A percentile compares a stretch with the other conserved stretches of the same genome.
Conservation (phyloP, 495 filamentous ascomycete genomes). For the Acidiella bohemica region DNA sequence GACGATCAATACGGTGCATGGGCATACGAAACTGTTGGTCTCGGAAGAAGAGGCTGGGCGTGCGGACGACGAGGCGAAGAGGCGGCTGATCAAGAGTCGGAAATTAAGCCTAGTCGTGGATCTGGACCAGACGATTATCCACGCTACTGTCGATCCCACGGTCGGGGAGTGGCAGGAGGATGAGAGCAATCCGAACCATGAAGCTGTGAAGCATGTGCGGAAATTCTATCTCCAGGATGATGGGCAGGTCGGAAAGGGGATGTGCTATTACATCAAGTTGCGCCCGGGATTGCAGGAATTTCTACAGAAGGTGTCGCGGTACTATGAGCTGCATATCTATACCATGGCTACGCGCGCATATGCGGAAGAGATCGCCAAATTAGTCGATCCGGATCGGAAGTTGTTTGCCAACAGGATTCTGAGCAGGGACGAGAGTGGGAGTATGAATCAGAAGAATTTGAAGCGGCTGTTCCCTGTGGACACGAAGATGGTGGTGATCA, state of each 20-base stretch:
- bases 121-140: conserved; percentile 95
- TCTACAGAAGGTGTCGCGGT: conserved; percentile 57
- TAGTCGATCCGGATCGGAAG: conserved; percentile 80
- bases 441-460: conserved; percentile 74
- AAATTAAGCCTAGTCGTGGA: conserved; percentile 93
- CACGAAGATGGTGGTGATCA: conserved; percentile 98
- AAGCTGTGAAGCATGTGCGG: conserved; percentile 74
- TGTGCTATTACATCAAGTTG: conserved; percentile 97
- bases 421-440: conserved; percentile 91
- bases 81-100: conserved; percentile 57
- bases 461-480: conserved; percentile 90
- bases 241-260: conserved; percentile 55
- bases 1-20: conserved; percentile 83
- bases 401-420: conserved; percentile 91
- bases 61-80: conserved; percentile 75
- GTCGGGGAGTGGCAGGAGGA: conserved; percentile 91
- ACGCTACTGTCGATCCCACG: conserved; percentile 93
- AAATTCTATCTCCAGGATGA: conserved; percentile 80
- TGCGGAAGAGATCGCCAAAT: conserved; percentile 76
- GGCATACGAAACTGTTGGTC: conserved; percentile 62
- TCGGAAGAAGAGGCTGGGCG: conserved; percentile 55
- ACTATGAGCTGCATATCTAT: conserved; percentile 96
- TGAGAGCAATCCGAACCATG: conserved; percentile 75
- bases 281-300: conserved; percentile 84
- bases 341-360: conserved; percentile 98